Evolutionary conservation across 352 stramenopile species (phyloP), one percentile per base, ranked within the genome.

Genomic region (Phytopythium litorale): DNA sequence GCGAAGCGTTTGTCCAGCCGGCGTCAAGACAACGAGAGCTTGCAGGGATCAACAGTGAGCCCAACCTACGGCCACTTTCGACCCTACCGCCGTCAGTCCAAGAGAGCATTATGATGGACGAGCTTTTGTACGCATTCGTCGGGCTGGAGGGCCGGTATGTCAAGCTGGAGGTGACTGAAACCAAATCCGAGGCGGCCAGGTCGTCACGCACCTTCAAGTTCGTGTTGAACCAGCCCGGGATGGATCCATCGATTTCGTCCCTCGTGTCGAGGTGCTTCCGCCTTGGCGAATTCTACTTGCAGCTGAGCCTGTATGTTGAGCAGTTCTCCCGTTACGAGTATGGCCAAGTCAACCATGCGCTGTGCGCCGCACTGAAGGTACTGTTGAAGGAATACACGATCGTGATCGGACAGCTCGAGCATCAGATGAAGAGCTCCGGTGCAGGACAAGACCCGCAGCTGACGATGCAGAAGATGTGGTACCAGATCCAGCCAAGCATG

Each of bases 331-430:
- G 89, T 25, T 92, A 96, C 61, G 95, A 98, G 71, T 97, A 96
- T 64, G 96, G 96, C 0, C 84, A 94, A 73, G 91, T 98, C 13
- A 97, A 92, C 42, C 96, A 98, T 71, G 91, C 94, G 11, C 89
- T 99, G 54, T 97, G 90, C 45, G 95, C 96, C 33, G 91, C 89
- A 13, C 72, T 98, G 12, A 97, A 98, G 63, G 72, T 81, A 7
- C 70, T 98, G 16, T 56, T 98, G 38, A 91, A 96, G 62, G 93
- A 99, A 64, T 98, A 98, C 73, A 88, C 90, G 46, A 87, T 92
- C 40, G 96, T 98, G 68, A 82, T 98, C 33, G 83, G 81, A 1
- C 89, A 97, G 58, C 67, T 99, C 8, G 93, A 99, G 66, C 75
- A 88, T 37, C 80, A 89, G 58, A 76, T 87, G 68, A 83, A 86